Percentiles rank a stretch among this genome's conserved stretches.
These are phyloP conservation scores for Penicillium soppii DNA, from an alignment of 495 filamentous ascomycete species.

Conservation along the genomic window DNA sequence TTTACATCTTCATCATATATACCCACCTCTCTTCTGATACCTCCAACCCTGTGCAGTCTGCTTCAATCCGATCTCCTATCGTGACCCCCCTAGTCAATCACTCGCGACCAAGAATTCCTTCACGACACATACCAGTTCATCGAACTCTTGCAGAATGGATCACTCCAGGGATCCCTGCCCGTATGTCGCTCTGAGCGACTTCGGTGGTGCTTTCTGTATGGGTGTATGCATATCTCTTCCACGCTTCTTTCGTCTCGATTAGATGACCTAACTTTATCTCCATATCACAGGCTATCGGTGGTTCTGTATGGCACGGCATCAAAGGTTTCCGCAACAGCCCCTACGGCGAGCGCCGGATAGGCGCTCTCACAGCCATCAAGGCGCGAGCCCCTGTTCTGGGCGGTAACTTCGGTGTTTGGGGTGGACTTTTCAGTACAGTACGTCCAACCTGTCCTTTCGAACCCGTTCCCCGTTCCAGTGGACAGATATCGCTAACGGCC, in stretches of 20 bases:
- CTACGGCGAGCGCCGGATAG: conserved; percentile 92
- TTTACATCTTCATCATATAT: background rate
- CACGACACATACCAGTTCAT: too few species aligned
- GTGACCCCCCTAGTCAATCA: too few species aligned
- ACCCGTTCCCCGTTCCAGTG: background rate
- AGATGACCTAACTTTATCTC: conserved; percentile 9
- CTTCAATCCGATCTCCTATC: too few species aligned
- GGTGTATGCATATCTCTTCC: conserved; percentile 59
- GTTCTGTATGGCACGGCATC: conserved; percentile 95
- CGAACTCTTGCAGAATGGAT: conserved; percentile 61
- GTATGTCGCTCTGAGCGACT: conserved; percentile 94
- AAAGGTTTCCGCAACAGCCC: conserved; percentile 91
- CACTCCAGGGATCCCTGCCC: conserved; percentile 95
- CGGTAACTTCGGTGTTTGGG: conserved; percentile 98
- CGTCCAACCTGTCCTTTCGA: background rate
- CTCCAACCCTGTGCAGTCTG: too few species aligned
- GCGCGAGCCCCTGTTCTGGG: conserved; percentile 92
- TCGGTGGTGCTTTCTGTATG: conserved; percentile 97
- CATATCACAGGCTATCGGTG: conserved; percentile 65
- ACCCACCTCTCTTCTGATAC: too few species aligned
- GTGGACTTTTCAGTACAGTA: conserved; percentile 80
- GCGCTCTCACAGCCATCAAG: conserved; percentile 95
- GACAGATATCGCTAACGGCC: background rate
- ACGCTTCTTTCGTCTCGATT: background rate
- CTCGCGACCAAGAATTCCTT: too few species aligned